Conservation (phyloP, 257 asterid species). For the Forsythia suspensa region DNA sequence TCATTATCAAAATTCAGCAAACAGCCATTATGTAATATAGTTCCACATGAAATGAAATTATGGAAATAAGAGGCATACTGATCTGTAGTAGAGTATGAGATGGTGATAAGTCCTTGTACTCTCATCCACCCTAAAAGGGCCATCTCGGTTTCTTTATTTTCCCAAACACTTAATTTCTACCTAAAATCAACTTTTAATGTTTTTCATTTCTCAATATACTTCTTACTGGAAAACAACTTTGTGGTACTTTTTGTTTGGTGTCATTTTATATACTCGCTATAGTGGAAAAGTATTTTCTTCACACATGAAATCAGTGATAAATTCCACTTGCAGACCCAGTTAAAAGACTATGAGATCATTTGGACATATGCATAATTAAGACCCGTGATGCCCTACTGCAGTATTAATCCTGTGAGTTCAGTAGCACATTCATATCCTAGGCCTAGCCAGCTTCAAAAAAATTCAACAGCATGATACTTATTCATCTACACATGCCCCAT, state of each 20-base stretch:
- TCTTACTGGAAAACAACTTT: neutral
- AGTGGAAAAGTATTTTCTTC: neutral
- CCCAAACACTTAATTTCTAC: neutral
- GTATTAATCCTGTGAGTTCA: neutral
- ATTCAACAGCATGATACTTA: too few species aligned
- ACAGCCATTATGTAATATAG: neutral
- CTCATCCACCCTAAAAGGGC: neutral
- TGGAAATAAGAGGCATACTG: conserved; percentile 13
- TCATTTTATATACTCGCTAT: neutral
- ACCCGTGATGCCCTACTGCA: neutral
- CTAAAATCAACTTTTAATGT: conserved; percentile 5
- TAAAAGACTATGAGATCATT: neutral
- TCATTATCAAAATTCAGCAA: conserved; percentile 15
- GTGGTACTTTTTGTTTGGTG: neutral
- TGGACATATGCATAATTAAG: neutral
- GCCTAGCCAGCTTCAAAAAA: neutral
- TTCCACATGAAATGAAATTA: neutral
- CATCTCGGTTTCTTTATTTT: neutral
- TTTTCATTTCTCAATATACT: conserved; percentile 2
- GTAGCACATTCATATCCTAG: neutral
- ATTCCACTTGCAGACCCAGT: neutral
- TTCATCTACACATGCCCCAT: too few species aligned
- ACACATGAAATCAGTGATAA: neutral
- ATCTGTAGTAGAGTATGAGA: neutral
- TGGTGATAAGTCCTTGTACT: neutral